Evolutionary conservation across 164 flowering plant species (phyloP), one percentile per base, ranked within the genome.

Genomic region (Aristolochia fimbriata): DNA sequence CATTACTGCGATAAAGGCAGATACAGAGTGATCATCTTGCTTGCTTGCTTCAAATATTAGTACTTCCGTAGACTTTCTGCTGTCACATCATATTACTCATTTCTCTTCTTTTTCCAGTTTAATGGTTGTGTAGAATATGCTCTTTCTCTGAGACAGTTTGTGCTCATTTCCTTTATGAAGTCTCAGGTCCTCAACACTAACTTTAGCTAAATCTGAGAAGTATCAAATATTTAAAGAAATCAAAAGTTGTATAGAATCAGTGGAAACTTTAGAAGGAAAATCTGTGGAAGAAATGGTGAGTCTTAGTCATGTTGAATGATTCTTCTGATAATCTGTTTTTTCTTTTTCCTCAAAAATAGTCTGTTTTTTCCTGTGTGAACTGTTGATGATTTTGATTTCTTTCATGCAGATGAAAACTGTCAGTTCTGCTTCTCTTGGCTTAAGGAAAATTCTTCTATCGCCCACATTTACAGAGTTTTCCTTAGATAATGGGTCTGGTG

Each of bases 281-380:
- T 68, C 87, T 22, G 41, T 66, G 60, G 87, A 82, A 48, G 90
- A 83, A 74, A 66, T 82, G 85, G 98, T 92, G 62, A 52, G 83
- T 70, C 51, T 68, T 33, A 51, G 55, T 55, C 58, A 30, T 33
- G 31, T 46, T 21, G 15, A 27, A 30, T 2, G 19, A 12, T 37
- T 41, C 22, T 62, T 47, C 50, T 60, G 46, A 55, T 60, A 24
- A 53, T 49, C 43, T 51, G 4, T 37, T 23, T 41, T 15, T 45
- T 48, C 43, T 23, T 41, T 15, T 45, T 48, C 43, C 64, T 52
- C n/a, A n/a, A n/a, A n/a, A n/a, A 55, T 60, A 24, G 22, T 49
- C 43, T 51, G 4, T 37, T 23, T 41, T 15, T 45, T 48, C 43
- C 64, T 52, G 50, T 54, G 7, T 43, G 4, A 4, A 20, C 19